Percentiles rank a stretch among this genome's conserved stretches.
phyloP scores from a whole-genome alignment of 805 yeast genomes.

The Nakazawaea populi region DNA sequence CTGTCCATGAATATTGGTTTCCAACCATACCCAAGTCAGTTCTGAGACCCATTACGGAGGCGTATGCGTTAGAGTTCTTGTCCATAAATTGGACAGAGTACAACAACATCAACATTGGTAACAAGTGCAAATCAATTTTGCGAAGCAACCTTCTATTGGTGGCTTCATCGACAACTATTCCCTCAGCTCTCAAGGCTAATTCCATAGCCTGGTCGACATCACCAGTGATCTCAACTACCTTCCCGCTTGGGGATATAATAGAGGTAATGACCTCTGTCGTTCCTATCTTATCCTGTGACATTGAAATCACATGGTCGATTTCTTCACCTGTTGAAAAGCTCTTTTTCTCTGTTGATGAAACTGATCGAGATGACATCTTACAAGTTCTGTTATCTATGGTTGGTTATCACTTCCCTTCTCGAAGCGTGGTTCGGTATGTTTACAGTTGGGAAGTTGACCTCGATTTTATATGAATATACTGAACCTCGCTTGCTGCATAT shows the following conservation, averaged over 20 bases:
- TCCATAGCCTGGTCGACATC: conserved; percentile 42
- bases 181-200: conserved; percentile 28
- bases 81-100: conserved; percentile 56
- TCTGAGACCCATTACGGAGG: conserved; percentile 61
- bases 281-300: conserved; percentile 13
- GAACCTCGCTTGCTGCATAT: too few relatives aligned
- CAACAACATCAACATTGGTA: conserved; percentile 45
- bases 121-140: conserved; percentile 42
- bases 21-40: conserved; percentile 30
- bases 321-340: neutral
- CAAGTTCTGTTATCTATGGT: too few relatives aligned
- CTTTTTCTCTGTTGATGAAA: neutral
- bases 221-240: conserved; percentile 5
- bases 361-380: neutral
- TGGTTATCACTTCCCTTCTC: too few relatives aligned
- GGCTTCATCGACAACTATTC: conserved; percentile 17
- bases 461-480: too few relatives aligned
- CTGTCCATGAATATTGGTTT: conserved; percentile 44
- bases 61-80: conserved; percentile 48
- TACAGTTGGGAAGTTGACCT: too few relatives aligned
- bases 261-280: conserved; percentile 8
- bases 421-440: too few relatives aligned
- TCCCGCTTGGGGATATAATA: conserved; percentile 11
- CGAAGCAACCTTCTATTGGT: conserved; percentile 13
- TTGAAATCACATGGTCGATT: conserved; percentile 4